A percentile compares a stretch with the other conserved stretches of the same genome.
Conservation (phyloP, 2,329 filamentous ascomycete species). For the Colletotrichum australisinense region DNA sequence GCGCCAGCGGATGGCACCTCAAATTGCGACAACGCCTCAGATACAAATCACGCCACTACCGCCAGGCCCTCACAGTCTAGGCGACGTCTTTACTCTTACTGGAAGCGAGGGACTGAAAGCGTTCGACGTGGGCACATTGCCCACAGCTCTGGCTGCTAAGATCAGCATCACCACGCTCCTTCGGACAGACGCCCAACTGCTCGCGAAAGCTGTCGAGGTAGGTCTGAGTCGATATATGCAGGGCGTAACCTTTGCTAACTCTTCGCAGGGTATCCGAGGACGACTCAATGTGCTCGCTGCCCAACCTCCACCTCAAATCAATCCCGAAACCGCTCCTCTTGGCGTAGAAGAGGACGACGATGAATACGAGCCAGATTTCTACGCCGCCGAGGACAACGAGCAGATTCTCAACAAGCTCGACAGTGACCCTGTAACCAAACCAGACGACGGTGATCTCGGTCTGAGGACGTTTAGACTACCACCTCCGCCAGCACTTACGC, state of each 20-base stretch:
- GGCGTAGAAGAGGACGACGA: constrained; percentile 85
- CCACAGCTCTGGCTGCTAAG: constrained; percentile 78
- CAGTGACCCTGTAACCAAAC: constrained; percentile 58
- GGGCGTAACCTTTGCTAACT: constrained; percentile 34
- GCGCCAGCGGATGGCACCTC: constrained; percentile 72
- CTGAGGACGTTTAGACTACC: constrained; percentile 85
- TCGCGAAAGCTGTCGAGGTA: constrained; percentile 81
- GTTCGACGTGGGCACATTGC: constrained; percentile 87
- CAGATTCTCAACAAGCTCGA: constrained; percentile 84
- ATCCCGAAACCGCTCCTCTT: constrained; percentile 69
- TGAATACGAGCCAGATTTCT: constrained; percentile 87
- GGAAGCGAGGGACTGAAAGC: constrained; percentile 77
- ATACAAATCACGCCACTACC: constrained; percentile 76
- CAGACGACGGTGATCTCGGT: constrained; percentile 66
- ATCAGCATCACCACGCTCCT: constrained; percentile 85
- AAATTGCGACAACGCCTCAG: constrained; percentile 38
- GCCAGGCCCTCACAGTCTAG: constrained; percentile 80
- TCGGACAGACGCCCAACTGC: constrained; percentile 73
- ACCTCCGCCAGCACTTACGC: constrained; percentile 77
- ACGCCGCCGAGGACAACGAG: constrained; percentile 79
- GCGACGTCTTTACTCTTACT: constrained; percentile 89
- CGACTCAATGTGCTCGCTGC: constrained; percentile 60
- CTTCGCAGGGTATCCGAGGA: constrained; percentile 60
- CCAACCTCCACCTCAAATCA: constrained; percentile 58
- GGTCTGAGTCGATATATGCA: constrained; percentile 43